Base-by-base conservation (phyloP, 164 flowering plant genomes). In the Warburgia ugandensis region DNA sequence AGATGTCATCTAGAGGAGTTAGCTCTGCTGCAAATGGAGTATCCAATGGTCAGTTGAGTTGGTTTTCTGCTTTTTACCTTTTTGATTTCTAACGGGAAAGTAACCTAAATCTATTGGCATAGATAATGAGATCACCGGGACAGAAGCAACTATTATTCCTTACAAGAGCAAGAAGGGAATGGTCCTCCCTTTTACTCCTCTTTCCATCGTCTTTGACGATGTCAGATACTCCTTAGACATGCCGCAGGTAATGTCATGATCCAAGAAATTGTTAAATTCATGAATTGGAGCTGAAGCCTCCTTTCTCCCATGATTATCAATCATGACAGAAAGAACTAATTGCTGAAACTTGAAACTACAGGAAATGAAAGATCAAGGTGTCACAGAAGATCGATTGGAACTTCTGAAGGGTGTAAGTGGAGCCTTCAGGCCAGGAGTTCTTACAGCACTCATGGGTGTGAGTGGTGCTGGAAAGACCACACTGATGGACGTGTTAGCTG, bases 401-500 rank as follows among this genome's bases (percentile, higher is more conserved):
- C 47, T 54, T n/a, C 38, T 54, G 27, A 41, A 41, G 25, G 48
- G 48, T 31, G 48, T 54, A 13, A 54, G 29, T 54, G 58, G 58
- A 7, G 28, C 23, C 11, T 54, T 54, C 38, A 54, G 58, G 37
- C 58, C 49, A 20, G 48, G 40, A 30, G 58, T 54, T 50, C 43
- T 50, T 1, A n/a, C n/a, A n/a, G n/a, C n/a, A n/a, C n/a, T n/a
- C n/a, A n/a, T n/a, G n/a, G 58, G 58, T 19, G 58, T 43, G 2
- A 54, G 58, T 54, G 58, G 58, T 29, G 48, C 58, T 19, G 95
- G 92, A 21, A 82, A 84, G 66, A 80, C 90, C 12, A 87, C 96
- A 33, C 77, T 84, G 29, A 59, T 84, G 55, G 96, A 87, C 62
- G 90, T 82, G 45, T 77, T 84, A 29, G 59, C 86, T 17, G 94